phyloP scores from a whole-genome alignment of 192 early-diverging fungal genomes.

The Coemansia sp. region DNA sequence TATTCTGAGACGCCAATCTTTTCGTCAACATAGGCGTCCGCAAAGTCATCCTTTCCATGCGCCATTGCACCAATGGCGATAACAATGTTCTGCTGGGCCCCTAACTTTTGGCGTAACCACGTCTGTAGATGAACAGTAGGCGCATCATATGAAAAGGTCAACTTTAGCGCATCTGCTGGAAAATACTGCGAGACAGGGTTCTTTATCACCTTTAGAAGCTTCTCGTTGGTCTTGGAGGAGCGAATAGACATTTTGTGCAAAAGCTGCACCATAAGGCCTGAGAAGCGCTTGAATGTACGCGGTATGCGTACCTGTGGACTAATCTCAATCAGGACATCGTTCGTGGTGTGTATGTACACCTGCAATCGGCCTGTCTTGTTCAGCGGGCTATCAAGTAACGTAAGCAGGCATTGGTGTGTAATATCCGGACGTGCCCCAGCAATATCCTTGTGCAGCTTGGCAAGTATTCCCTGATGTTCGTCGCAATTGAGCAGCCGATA shows the following conservation, averaged over 20 bases:
- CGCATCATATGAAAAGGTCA: constrained; percentile 85
- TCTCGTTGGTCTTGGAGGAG: constrained; percentile 86
- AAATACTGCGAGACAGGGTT: constrained; percentile 97
- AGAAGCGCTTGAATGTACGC: constrained; percentile 99
- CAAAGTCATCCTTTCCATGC: constrained; percentile 94
- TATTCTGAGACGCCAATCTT: constrained; percentile 98
- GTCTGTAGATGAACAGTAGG: constrained; percentile 76
- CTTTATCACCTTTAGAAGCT: constrained; percentile 94
- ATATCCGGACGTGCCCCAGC: constrained; percentile 37
- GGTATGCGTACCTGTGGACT: constrained; percentile 98
- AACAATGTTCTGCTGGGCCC: constrained; percentile 76
- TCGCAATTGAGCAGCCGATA: constrained; percentile 96
- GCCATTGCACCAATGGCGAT: constrained; percentile 96
- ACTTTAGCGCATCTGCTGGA: constrained; percentile 64
- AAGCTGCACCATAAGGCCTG: constrained; percentile 98
- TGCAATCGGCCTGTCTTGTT: constrained; percentile 99
- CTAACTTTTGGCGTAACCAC: constrained; percentile 77
- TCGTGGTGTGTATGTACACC: constrained; percentile 93
- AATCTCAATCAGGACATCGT: constrained; percentile 96
- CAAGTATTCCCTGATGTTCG: constrained; percentile 57
- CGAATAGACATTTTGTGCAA: constrained; percentile 96
- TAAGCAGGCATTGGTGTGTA: constrained; percentile 82
- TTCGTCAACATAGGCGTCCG: constrained; percentile 92
- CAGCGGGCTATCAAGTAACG: constrained; percentile 93
- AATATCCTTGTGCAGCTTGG: constrained; percentile 14